phyloP scores from a whole-genome alignment of 176 grass and related monocot species.

The Musa troglodytarum region DNA sequence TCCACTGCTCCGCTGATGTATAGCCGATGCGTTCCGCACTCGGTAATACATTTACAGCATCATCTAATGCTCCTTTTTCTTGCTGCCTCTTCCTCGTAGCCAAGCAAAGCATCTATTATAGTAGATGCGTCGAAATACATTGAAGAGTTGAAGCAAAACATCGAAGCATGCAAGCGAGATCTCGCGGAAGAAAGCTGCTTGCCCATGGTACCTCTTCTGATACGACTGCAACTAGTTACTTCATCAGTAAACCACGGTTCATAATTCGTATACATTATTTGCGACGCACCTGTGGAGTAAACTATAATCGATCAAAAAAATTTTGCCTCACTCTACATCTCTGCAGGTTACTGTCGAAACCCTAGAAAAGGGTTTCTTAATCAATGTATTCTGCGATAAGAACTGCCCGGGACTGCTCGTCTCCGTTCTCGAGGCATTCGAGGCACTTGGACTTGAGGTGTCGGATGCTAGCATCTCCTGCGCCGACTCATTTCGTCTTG shows the following conservation, averaged over 20 bases:
- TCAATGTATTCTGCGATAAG: background rate
- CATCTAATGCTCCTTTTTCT: too few relatives aligned
- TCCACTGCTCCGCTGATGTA: too few relatives aligned
- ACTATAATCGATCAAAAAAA: too few relatives aligned
- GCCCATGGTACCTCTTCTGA: constrained; percentile 22
- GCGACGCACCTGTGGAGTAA: too few relatives aligned
- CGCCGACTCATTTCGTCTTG: background rate
- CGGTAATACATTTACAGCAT: too few relatives aligned
- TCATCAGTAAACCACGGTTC: too few relatives aligned
- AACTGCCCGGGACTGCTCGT: background rate
- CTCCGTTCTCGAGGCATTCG: background rate
- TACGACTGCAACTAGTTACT: too few relatives aligned
- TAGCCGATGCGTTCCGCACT: too few relatives aligned
- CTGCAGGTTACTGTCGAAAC: background rate
- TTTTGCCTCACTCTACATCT: too few relatives aligned
- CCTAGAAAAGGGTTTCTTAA: background rate
- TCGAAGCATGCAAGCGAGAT: constrained; percentile 47
- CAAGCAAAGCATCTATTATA: constrained; percentile 47
- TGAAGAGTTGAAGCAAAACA: constrained; percentile 60
- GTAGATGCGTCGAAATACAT: constrained; percentile 57
- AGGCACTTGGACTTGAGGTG: background rate
- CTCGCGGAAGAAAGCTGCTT: constrained; percentile 25
- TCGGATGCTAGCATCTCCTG: background rate
- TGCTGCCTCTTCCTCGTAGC: constrained; percentile 16
- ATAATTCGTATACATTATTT: too few relatives aligned